Evolutionary conservation across 345 rosid species (phyloP).

Genomic region (Eucalyptus decipiens): DNA sequence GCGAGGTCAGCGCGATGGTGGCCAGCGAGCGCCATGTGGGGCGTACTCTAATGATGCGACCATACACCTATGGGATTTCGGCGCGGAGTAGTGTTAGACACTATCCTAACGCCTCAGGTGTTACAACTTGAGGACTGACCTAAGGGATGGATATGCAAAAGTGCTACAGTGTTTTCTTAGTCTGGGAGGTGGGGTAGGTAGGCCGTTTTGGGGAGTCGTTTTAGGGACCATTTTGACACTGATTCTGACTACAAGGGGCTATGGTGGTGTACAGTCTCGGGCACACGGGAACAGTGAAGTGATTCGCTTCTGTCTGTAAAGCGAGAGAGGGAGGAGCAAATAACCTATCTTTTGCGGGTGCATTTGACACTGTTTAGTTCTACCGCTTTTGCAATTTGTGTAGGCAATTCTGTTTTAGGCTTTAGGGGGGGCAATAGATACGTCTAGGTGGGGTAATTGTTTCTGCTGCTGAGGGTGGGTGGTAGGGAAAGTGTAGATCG

Average conservation of each 20-base stretch:
- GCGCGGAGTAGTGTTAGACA: conserved; percentile 18
- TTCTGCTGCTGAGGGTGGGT: not conserved
- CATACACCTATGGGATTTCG: conserved; percentile 87
- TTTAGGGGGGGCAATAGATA: not conserved
- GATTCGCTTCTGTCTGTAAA: not conserved
- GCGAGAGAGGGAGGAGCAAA: not conserved
- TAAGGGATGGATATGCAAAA: not conserved
- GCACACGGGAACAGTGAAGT: not conserved
- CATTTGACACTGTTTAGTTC: not conserved
- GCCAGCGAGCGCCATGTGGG: conserved; percentile 70
- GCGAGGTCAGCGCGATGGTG: conserved; percentile 43
- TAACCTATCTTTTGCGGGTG: not conserved
- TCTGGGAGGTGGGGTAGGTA: not conserved
- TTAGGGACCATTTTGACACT: not conserved
- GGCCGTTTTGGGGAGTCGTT: not conserved
- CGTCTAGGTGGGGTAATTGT: not conserved
- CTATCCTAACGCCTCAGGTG: not conserved
- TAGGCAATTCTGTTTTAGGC: not conserved
- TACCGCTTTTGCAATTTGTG: not conserved
- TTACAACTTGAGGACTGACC: not conserved
- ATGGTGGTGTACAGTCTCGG: not conserved
- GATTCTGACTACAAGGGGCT: not conserved
- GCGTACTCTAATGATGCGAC: conserved; percentile 27
- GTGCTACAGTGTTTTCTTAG: not conserved
- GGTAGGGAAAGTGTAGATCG: not conserved